Percentiles rank a stretch among this genome's conserved stretches.
Conservation (phyloP, 2,329 filamentous ascomycete genomes). For the Aspergillus sp. region DNA sequence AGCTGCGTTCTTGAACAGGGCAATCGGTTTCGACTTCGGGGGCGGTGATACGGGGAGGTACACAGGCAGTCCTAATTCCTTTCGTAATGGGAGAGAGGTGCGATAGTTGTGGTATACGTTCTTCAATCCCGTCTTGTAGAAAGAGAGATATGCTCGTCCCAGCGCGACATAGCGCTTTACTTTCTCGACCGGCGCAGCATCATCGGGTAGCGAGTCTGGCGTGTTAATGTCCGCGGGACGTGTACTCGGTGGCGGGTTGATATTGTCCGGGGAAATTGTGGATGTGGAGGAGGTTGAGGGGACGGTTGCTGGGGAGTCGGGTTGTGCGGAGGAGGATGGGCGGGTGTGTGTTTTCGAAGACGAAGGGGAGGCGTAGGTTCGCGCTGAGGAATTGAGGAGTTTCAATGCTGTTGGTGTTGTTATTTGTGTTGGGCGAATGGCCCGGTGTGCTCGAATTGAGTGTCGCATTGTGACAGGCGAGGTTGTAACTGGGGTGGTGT, state of each 20-base stretch:
- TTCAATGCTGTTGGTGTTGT: not conserved
- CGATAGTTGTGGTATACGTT: slow-evolving; percentile 63
- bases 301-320: slow-evolving; percentile 7
- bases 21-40: slow-evolving; percentile 3
- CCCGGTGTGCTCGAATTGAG: not conserved
- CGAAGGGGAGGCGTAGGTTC: slow-evolving; percentile 5
- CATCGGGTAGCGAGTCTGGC: slow-evolving; percentile 47
- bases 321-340: slow-evolving; percentile 14
- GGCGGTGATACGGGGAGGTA: slow-evolving; percentile 23
- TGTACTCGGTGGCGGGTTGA: slow-evolving; percentile 69
- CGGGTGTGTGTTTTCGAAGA: slow-evolving; percentile 13
- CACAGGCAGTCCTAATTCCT: slow-evolving; percentile 22
- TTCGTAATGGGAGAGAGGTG: slow-evolving; percentile 25
- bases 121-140: slow-evolving; percentile 82
- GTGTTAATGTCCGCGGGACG: slow-evolving; percentile 63
- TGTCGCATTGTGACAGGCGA: not conserved
- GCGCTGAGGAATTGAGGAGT: slow-evolving; percentile 1
- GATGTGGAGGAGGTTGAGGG: slow-evolving; percentile 14
- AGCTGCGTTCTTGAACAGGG: slow-evolving; percentile 9
- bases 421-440: slow-evolving; percentile 1
- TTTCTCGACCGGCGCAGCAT: slow-evolving; percentile 35
- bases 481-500: not conserved
- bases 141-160: slow-evolving; percentile 69
- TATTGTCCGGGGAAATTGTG: slow-evolving; percentile 16
- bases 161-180: slow-evolving; percentile 36